Percentiles rank a stretch among this genome's conserved stretches.
Conservation (phyloP, 2,329 filamentous ascomycete species). For the Xylaria polymorpha region DNA sequence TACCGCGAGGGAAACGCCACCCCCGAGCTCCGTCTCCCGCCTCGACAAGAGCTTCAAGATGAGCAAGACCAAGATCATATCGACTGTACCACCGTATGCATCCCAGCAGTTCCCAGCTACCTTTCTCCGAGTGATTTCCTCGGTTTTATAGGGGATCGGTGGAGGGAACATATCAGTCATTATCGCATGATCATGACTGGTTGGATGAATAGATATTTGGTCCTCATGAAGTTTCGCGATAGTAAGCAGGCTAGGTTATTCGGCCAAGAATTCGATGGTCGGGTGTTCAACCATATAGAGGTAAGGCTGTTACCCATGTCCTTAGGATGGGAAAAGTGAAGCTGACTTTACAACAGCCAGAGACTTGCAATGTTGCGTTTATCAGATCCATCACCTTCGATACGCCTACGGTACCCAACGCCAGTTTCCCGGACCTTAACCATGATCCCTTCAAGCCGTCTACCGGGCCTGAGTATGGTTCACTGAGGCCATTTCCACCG, state of each 20-base stretch:
- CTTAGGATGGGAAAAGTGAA: constrained; percentile 28
- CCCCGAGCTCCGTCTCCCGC: constrained; percentile 59
- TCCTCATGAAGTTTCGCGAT: constrained; percentile 91
- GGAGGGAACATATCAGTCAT: constrained; percentile 87
- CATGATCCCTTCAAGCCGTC: constrained; percentile 73
- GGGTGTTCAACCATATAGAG: constrained; percentile 91
- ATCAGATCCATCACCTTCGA: constrained; percentile 92
- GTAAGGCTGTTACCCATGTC: constrained; percentile 59
- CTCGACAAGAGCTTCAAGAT: constrained; percentile 47
- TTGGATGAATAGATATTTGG: constrained; percentile 90
- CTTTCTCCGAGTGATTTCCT: constrained; percentile 91
- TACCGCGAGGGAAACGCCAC: constrained; percentile 88
- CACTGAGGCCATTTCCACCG: constrained; percentile 69
- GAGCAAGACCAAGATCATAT: constrained; percentile 49
- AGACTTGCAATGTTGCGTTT: constrained; percentile 95
- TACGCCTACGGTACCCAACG: constrained; percentile 62
- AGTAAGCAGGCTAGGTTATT: constrained; percentile 79
- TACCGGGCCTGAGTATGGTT: constrained; percentile 53
- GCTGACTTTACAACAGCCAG: constrained; percentile 68
- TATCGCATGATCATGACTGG: constrained; percentile 94
- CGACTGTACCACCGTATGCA: constrained; percentile 89
- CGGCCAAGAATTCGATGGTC: constrained; percentile 90
- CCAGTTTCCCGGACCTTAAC: constrained; percentile 68
- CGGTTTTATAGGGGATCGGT: constrained; percentile 90
- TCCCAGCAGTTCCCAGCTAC: constrained; percentile 94